phyloP scores from a whole-genome alignment of 805 yeast genomes.

The Hanseniaspora nectarophila region DNA sequence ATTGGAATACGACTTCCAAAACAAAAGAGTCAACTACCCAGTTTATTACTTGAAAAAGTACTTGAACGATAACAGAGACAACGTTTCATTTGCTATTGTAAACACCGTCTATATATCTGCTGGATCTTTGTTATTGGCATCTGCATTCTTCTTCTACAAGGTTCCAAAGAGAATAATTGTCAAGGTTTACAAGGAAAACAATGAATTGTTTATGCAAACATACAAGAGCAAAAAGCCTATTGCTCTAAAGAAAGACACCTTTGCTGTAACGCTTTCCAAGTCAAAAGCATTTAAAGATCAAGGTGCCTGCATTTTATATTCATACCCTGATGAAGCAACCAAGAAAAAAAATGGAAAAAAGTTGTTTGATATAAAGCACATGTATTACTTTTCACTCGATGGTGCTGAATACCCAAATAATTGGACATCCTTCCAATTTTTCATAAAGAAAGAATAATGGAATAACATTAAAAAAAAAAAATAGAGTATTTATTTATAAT shows the following conservation, averaged over 20 bases:
- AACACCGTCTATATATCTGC: neutral
- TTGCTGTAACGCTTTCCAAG: neutral
- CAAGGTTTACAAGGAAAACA: neutral
- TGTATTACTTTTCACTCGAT: neutral
- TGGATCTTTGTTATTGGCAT: neutral
- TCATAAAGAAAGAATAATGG: neutral
- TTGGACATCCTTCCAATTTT: neutral
- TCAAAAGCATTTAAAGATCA: neutral
- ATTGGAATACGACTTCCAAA: neutral
- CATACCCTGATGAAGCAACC: neutral
- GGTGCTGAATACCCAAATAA: slow-evolving; percentile 1
- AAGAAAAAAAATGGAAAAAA: neutral
- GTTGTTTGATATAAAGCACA: neutral
- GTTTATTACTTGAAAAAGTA: neutral
- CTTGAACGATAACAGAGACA: neutral
- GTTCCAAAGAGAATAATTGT: slow-evolving; percentile 1
- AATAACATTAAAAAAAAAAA: neutral
- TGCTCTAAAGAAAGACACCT: neutral
- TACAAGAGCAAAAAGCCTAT: neutral
- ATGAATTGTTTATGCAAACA: neutral
- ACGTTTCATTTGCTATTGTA: too few species aligned
- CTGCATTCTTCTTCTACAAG: neutral
- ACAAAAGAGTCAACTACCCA: neutral
- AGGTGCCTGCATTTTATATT: neutral
- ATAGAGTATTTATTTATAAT: neutral